Base-by-base conservation (phyloP, 139 green algal species). In the Micractinium sp. region DNA sequence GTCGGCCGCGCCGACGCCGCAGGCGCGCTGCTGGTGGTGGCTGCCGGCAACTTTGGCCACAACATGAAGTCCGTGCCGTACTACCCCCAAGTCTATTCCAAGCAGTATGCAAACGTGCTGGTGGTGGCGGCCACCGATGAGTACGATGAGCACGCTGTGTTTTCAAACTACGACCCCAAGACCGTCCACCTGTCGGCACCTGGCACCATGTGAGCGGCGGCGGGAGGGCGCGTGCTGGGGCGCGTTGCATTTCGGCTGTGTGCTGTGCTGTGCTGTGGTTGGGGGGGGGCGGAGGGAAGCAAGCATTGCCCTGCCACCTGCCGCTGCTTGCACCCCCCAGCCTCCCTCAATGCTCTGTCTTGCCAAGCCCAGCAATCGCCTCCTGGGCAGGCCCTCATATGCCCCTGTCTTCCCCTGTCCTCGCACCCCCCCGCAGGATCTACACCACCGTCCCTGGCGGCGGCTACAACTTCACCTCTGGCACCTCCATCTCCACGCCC, bases 401-500 rank as follows among this genome's bases (percentile, higher is more conserved):
- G 75, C 33, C 75, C 29, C 75, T 53, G 33, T 33, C 75, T 53
- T 31, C n/a, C 13, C 33, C 75, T 35, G 5, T 75, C 56, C 81
- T 53, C 31, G 41, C 31, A 14, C 41, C 25, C 38, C 2, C 25
- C 61, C 36, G 53, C 85, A 82, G 74, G 41, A 82, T 88, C n/a
- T 88, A 75, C 85, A 88, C 33, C 71, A 88, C 85, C 31, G 16
- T 13, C 2, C 22, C 47, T 31, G 85, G 85, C 69, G 85, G 85
- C 71, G 47, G 31, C 71, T 88, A 74, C 74, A 71, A 56, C 41
- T 82, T 36, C 12, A 33, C 41, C 41, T 81, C 63, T 1, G 85
- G 85, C 85, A 88, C 85, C 85, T 88, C 85, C n/a, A 88, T 88
- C 41, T 71, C 85, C n/a, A 73, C 85, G 3, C 85, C 85, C 41